A percentile compares a stretch with the other conserved stretches of the same genome.
Evolutionary conservation across 106 monocot species (phyloP).

Genomic region (Platanthera guangdongensis): DNA sequence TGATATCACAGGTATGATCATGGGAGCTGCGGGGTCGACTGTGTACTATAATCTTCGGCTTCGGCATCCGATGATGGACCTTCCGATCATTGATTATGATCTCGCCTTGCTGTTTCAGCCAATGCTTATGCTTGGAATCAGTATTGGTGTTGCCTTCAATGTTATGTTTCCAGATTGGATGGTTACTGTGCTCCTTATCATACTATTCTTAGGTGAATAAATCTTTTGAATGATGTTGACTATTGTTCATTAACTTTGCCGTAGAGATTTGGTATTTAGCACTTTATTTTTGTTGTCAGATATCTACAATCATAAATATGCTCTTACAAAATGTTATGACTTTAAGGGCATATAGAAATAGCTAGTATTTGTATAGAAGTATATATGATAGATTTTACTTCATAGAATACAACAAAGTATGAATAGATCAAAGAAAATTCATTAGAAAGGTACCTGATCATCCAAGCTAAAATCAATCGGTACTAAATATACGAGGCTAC

Average conservation of each 20-base stretch:
- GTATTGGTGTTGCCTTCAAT: conserved; percentile 56
- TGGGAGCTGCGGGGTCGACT: conserved; percentile 43
- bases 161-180: conserved; percentile 60
- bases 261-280: background rate
- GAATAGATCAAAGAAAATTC: too few relatives aligned
- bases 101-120: conserved; percentile 59
- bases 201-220: conserved; percentile 44
- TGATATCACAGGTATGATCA: conserved; percentile 37
- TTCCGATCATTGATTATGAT: conserved; percentile 60
- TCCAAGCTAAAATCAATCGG: too few relatives aligned
- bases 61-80: conserved; percentile 34
- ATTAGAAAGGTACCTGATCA: too few relatives aligned
- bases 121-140: conserved; percentile 65
- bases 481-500: too few relatives aligned
- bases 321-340: too few relatives aligned
- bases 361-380: too few relatives aligned
- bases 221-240: too few relatives aligned
- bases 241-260: background rate
- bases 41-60: conserved; percentile 36
- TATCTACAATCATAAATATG: background rate
- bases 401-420: too few relatives aligned
- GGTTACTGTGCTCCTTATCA: conserved; percentile 53
- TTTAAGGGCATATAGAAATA: too few relatives aligned
- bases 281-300: background rate
- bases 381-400: background rate